Base-by-base conservation (phyloP, 768 basidiomycete species). In the Cyathus striatus region DNA sequence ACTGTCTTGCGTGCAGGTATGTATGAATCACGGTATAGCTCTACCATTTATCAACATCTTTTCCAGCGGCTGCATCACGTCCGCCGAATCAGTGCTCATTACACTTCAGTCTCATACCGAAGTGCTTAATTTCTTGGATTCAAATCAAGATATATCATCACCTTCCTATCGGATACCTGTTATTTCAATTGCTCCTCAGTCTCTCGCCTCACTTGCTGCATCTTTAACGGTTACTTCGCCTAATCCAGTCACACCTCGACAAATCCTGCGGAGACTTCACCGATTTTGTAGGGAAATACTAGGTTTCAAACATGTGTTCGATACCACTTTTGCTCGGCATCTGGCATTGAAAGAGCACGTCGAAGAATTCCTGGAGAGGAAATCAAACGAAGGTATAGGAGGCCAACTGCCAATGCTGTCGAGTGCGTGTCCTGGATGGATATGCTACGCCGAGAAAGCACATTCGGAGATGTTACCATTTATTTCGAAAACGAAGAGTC, bases 371-470 rank as follows among this genome's bases (percentile, higher is more conserved):
- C 54, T 73, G 43, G 91, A 95, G 55, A 76, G 92, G 17, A 76
- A 72, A 55, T 58, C 63, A 27, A 54, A 63, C 26, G 51, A 46
- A 21, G 55, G 49, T 16, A 46, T 49, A 25, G 49, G 49, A n/a
- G 53, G 50, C 18, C 65, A 68, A 42, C 62, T 97, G 21, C 96
- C 96, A 0, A 93, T 99, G 83, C 69, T 99, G 20, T 85, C 92
- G 3, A 93, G 91, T 52, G 91, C 96, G 13, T 98, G 96, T 65
- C 96, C 96, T 0, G 96, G 96, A 13, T 98, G 96, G 96, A 87
- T 99, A 44, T 99, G 96, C 60, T 98, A 98, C 61, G 95, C 93
- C 14, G 96, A 99, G 65, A 99, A 99, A 70, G 84, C 95, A 1
- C 95, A 96, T 54, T 74, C 84, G 3, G 93, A 95, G 60, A 85